Evolutionary conservation across 2,329 filamentous ascomycete species (phyloP), one percentile per base, ranked within the genome.

Genomic region (Pseudocercospora fijiensis): DNA sequence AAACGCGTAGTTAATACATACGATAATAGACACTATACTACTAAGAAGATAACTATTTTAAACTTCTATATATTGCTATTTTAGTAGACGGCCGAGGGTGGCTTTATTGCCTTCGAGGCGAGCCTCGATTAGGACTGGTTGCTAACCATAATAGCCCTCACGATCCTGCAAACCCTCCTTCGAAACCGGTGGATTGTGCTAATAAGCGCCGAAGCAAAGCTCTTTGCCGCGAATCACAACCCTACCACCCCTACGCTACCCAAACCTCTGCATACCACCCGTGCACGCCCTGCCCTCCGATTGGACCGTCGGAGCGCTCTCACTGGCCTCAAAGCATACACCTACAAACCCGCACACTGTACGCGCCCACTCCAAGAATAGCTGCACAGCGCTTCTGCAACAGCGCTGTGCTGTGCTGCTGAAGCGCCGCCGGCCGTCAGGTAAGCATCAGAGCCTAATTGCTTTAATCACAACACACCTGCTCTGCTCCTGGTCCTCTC

Each of bases 301-400:
- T 67, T 69, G 65, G 65, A 43, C n/a, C 27, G 30, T 37, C 57
- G 55, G 57, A 55, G 63, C 65, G 60, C 65, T 63, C 22, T 63
- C 56, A 58, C 58, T 60, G 63, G 63, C 57, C 58, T 58, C 37
- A 33, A 60, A 56, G 60, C 59, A 60, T 62, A 64, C 62, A 65
- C 60, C 60, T 57, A 61, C 52, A 49, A 62, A n/a, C n/a, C 57
- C 64, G 62, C 55, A 52, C 33, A 43, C 59, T 67, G 62, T 72
- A 72, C 67, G 70, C 71, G 71, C 71, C 70, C 65, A 56, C 62
- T 60, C 69, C 71, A 69, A 67, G 67, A 72, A 72, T 72, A 72
- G 69, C 63, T 61, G 60, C 49, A 57, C 61, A 58, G 62, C 64
- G 65, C 65, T 62, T 66, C 61, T 63, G 67, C 65, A 55, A 63